phyloP scores from a whole-genome alignment of 2,329 filamentous ascomycete genomes.

The Curvularia sp. region DNA sequence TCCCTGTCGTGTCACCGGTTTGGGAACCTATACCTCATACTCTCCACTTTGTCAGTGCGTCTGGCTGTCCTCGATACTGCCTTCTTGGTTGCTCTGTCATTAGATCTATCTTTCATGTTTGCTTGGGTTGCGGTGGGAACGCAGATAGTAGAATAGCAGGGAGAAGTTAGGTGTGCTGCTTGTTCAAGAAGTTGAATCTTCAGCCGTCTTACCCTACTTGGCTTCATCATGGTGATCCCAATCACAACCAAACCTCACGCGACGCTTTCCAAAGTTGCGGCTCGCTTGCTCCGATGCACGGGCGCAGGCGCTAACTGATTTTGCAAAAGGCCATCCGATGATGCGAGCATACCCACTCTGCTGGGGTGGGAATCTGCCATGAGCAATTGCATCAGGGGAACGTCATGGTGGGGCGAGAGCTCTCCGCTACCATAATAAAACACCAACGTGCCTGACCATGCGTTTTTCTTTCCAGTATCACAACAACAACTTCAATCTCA shows the following conservation, averaged over 20 bases:
- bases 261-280: constrained; percentile 14
- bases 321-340: constrained; percentile 15
- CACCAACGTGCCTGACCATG: constrained; percentile 10
- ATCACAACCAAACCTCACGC: constrained; percentile 8
- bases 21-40: not conserved
- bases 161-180: not conserved
- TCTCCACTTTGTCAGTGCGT: not conserved
- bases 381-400: constrained; percentile 20
- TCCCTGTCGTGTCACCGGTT: not conserved
- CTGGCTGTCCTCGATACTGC: not conserved
- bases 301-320: constrained; percentile 13
- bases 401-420: constrained; percentile 28
- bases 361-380: constrained; percentile 17
- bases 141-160: not conserved
- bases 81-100: not conserved
- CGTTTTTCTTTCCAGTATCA: constrained; percentile 9
- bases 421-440: constrained; percentile 22
- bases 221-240: not conserved
- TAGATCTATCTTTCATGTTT: not conserved
- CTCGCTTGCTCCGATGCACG: constrained; percentile 15
- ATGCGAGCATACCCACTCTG: constrained; percentile 16
- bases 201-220: not conserved
- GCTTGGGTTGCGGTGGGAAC: not conserved
- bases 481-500: constrained; percentile 11
- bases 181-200: not conserved